These are phyloP conservation scores for Chrysoporthe deuterocubensis DNA, from an alignment of 2,329 filamentous ascomycete genomes.

Conservation along the genomic window DNA sequence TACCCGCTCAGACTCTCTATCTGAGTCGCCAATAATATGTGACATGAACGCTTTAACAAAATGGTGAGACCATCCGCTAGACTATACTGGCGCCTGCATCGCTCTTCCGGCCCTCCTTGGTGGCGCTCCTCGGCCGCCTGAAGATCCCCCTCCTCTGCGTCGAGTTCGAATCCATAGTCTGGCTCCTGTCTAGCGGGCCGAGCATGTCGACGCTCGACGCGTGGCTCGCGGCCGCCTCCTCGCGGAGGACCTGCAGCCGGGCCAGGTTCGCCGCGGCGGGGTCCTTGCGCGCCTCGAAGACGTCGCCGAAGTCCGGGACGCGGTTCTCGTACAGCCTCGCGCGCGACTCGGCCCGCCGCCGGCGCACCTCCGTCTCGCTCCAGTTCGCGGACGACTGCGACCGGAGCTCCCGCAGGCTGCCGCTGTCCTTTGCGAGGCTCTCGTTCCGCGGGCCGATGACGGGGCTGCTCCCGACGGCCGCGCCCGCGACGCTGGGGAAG, in stretches of 20 bases:
- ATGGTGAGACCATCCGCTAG: not conserved
- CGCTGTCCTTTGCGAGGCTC: constrained; percentile 2
- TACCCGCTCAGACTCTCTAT: not conserved
- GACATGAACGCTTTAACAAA: not conserved
- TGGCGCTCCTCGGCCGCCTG: constrained; percentile 25
- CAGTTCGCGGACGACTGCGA: constrained; percentile 14
- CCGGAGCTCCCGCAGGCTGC: constrained; percentile 15
- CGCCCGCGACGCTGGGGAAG: constrained; percentile 23
- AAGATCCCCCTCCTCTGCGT: constrained; percentile 22
- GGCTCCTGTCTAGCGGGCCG: constrained; percentile 10
- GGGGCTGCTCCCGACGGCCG: constrained; percentile 16
- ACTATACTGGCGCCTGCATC: constrained; percentile 9
- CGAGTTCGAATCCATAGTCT: constrained; percentile 7
- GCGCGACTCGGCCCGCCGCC: constrained; percentile 24
- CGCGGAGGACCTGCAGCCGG: constrained; percentile 25
- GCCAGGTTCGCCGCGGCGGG: constrained; percentile 18
- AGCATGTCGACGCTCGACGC: constrained; percentile 13
- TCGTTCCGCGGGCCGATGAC: constrained; percentile 7
- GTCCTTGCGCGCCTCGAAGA: constrained; percentile 27
- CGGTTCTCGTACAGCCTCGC: constrained; percentile 15
- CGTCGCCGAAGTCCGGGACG: constrained; percentile 26
- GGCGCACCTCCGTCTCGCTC: not conserved
- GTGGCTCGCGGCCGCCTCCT: constrained; percentile 16
- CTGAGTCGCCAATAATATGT: not conserved
- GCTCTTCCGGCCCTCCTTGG: not conserved